Percentiles rank a stretch among this genome's conserved stretches.
phyloP scores from a whole-genome alignment of 257 asterid species.

The Rhazya stricta region DNA sequence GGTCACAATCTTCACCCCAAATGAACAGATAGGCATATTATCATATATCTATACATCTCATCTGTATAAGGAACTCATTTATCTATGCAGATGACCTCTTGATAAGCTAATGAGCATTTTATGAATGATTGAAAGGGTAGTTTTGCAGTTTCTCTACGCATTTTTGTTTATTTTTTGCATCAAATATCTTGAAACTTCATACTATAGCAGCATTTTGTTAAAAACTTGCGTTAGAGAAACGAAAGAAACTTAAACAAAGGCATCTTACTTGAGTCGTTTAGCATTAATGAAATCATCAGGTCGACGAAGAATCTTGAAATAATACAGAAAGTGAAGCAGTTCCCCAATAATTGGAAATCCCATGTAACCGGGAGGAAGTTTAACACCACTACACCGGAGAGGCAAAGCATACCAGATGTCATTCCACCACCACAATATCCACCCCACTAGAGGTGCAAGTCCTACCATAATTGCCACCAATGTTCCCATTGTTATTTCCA shows the following conservation, averaged over 20 bases:
- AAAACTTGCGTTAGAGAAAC: too few relatives aligned
- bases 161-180: too few relatives aligned
- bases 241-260: neutral
- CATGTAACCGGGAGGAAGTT: slow-evolving; percentile 55
- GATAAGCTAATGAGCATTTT: too few relatives aligned
- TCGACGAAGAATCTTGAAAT: slow-evolving; percentile 37
- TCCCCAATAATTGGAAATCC: slow-evolving; percentile 52
- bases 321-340: slow-evolving; percentile 41
- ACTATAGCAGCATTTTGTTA: neutral
- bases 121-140: too few relatives aligned
- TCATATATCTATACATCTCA: too few relatives aligned
- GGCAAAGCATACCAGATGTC: slow-evolving; percentile 37
- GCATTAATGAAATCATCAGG: slow-evolving; percentile 48
- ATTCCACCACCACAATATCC: slow-evolving; percentile 45
- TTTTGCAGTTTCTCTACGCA: too few relatives aligned
- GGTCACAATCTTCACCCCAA: too few relatives aligned
- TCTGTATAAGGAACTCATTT: too few relatives aligned
- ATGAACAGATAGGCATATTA: too few relatives aligned
- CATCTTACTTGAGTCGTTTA: slow-evolving; percentile 37
- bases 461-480: slow-evolving; percentile 21
- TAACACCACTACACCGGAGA: slow-evolving; percentile 12
- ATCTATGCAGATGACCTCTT: too few relatives aligned
- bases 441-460: slow-evolving; percentile 19
- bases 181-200: too few relatives aligned
- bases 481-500: slow-evolving; percentile 2